Percentiles rank a stretch among this genome's conserved stretches.
Evolutionary conservation across 1,139 yeast species (phyloP).

Genomic region (Kodamaea arcana): DNA sequence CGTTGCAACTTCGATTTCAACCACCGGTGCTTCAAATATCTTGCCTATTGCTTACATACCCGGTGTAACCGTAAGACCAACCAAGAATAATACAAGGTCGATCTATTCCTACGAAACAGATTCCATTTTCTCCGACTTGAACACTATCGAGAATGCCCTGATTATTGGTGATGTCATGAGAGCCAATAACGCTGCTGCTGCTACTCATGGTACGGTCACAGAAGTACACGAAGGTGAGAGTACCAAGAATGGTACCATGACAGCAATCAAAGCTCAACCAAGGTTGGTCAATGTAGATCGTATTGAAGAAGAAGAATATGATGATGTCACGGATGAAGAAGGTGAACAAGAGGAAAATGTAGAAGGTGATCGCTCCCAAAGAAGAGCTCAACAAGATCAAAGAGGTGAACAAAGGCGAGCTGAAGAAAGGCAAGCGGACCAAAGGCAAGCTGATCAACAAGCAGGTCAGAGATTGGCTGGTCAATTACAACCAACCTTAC

Average conservation of each 20-base stretch:
- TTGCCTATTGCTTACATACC: conserved; percentile 94
- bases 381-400: background rate
- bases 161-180: conserved; percentile 47
- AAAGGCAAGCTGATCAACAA: too few species aligned
- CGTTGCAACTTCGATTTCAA: conserved; percentile 59
- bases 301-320: conserved; percentile 45
- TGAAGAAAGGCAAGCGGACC: too few species aligned
- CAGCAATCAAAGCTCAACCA: conserved; percentile 72
- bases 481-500: too few species aligned
- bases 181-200: conserved; percentile 20
- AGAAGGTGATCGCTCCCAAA: background rate
- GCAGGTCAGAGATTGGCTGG: too few species aligned
- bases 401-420: too few species aligned
- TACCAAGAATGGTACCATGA: conserved; percentile 36
- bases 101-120: conserved; percentile 49
- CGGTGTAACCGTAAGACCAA: conserved; percentile 73
- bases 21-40: conserved; percentile 76
- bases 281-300: conserved; percentile 55
- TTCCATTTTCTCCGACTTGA: conserved; percentile 49
- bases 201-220: conserved; percentile 4
- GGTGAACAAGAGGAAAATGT: conserved; percentile 11
- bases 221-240: conserved; percentile 7
- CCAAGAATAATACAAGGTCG: conserved; percentile 43
- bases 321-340: conserved; percentile 17
- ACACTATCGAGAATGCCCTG: conserved; percentile 51